phyloP scores from a whole-genome alignment of 148 eudicot species.

The Fallopia convolvulus region DNA sequence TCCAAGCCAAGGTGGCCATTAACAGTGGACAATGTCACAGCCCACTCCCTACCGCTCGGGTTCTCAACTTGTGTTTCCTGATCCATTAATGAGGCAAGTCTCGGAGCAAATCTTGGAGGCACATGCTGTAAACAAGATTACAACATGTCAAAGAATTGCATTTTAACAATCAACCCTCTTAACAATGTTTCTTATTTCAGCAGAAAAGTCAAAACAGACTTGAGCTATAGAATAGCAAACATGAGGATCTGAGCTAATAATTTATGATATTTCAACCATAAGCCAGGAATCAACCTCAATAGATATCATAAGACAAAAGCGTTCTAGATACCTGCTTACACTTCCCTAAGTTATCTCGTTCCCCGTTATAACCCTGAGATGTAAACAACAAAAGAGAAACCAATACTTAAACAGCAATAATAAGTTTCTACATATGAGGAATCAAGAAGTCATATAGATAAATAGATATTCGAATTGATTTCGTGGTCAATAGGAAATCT shows the following conservation, averaged over 20 bases:
- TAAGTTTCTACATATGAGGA: background rate
- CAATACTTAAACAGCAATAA: background rate
- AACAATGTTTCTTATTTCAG: background rate
- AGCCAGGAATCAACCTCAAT: background rate
- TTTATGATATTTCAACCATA: background rate
- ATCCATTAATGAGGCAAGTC: conserved; percentile 20
- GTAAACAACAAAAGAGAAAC: conserved; percentile 3
- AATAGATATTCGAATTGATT: conserved; percentile 77
- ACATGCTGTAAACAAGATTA: conserved; percentile 35
- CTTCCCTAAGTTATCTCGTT: conserved; percentile 70
- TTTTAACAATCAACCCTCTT: background rate
- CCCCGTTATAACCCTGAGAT: conserved; percentile 77
- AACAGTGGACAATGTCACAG: conserved; percentile 20
- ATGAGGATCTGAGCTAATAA: background rate
- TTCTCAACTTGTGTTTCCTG: conserved; percentile 38
- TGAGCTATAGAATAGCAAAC: background rate
- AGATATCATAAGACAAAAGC: background rate
- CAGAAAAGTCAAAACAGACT: background rate
- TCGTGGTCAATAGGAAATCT: conserved; percentile 89
- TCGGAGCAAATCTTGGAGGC: conserved; percentile 41
- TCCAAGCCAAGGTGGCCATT: conserved; percentile 48
- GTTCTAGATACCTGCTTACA: conserved; percentile 72
- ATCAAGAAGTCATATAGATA: too few relatives aligned
- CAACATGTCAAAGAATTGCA: background rate
- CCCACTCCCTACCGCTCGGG: conserved; percentile 35